phyloP scores from a whole-genome alignment of 768 basidiomycete species.

The Chlorophyllum brunneum region DNA sequence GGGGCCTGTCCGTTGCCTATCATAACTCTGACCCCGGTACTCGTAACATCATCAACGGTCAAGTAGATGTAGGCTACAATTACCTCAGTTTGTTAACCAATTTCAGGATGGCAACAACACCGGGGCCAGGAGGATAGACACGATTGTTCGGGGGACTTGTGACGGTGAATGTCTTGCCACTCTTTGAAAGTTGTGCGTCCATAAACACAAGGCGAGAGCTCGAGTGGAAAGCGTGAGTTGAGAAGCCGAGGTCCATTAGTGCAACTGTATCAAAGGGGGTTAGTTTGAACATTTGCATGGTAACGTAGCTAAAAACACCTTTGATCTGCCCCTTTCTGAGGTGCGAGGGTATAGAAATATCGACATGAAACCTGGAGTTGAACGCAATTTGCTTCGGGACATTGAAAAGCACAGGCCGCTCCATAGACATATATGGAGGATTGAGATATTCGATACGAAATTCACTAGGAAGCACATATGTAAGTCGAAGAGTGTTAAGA shows the following conservation, averaged over 20 bases:
- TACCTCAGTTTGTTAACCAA: not conserved
- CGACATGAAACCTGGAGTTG: constrained; percentile 30
- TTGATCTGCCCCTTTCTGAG: constrained; percentile 25
- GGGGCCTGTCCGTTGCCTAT: constrained; percentile 36
- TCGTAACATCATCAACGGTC: constrained; percentile 31
- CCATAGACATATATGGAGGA: constrained; percentile 38
- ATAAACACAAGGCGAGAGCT: constrained; percentile 35
- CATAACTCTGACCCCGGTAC: constrained; percentile 33
- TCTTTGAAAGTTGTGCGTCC: constrained; percentile 26
- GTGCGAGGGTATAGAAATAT: constrained; percentile 26
- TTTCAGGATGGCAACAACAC: constrained; percentile 12
- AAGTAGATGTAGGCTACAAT: constrained; percentile 25
- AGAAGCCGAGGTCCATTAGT: constrained; percentile 38
- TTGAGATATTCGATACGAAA: constrained; percentile 40
- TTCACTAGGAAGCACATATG: too few relatives aligned
- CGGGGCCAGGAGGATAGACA: constrained; percentile 38
- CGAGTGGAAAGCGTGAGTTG: constrained; percentile 38
- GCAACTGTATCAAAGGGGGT: constrained; percentile 23
- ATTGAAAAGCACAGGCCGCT: constrained; percentile 29
- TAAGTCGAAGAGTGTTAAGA: not conserved
- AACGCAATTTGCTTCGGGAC: constrained; percentile 34
- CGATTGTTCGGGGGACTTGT: constrained; percentile 31
- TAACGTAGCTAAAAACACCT: constrained; percentile 19
- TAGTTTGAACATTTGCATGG: not conserved
- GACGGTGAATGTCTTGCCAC: constrained; percentile 29